Conservation (phyloP, 163 green algal genomes). For the Scenedesmus sp. region DNA sequence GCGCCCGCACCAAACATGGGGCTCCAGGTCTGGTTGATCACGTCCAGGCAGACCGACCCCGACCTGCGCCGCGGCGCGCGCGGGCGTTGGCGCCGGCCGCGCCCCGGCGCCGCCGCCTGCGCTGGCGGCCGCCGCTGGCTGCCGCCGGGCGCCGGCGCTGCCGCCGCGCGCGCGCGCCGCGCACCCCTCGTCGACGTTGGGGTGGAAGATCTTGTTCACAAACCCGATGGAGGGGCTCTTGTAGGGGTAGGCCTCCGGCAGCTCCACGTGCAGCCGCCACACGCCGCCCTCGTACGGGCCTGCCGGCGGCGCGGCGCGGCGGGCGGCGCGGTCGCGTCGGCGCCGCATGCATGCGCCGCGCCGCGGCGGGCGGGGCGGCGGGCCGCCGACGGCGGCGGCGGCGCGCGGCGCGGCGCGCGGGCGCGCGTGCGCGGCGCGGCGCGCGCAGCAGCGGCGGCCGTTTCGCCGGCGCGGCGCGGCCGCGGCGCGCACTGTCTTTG, state of each 20-base stretch:
- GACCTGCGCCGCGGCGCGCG: slow-evolving; percentile 63
- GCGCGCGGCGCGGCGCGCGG: too few relatives aligned
- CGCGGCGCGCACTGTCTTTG: slow-evolving; percentile 82
- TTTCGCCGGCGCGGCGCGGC: background rate
- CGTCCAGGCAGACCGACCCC: slow-evolving; percentile 97
- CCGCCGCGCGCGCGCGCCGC: slow-evolving; percentile 17
- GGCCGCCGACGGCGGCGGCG: too few relatives aligned
- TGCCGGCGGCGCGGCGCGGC: slow-evolving; percentile 50
- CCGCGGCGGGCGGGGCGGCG: background rate
- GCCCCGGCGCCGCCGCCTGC: too few relatives aligned
- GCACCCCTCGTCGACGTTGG: slow-evolving; percentile 97
- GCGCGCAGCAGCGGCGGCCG: background rate
- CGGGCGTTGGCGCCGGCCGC: too few relatives aligned
- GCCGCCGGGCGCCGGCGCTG: background rate
- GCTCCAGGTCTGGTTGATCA: slow-evolving; percentile 99
- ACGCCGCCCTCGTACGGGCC: slow-evolving; percentile 95
- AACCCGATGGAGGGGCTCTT: slow-evolving; percentile 99
- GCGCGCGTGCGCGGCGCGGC: too few relatives aligned
- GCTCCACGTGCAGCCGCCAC: slow-evolving; percentile 97
- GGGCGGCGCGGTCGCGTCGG: too few relatives aligned
- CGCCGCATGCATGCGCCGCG: too few relatives aligned
- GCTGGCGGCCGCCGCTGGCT: background rate
- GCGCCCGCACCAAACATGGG: slow-evolving; percentile 94
- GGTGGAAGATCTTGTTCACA: slow-evolving; percentile 98
- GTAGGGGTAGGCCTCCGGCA: slow-evolving; percentile 98